phyloP scores from a whole-genome alignment of 371 early-diverging fungal genomes.

The Mortierella sp. region DNA sequence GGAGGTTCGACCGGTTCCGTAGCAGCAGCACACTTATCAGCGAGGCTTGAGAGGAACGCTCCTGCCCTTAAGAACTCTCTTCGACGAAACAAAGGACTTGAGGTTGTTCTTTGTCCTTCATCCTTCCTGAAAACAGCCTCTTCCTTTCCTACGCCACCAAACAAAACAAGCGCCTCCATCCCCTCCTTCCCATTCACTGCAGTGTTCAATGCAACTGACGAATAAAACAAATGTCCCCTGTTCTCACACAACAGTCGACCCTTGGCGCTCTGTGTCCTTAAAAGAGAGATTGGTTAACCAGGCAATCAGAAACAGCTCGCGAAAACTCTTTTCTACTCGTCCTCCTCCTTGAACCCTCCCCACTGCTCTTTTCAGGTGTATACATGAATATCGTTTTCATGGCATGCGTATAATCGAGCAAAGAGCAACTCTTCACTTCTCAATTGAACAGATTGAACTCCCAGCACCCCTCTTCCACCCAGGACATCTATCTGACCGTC shows the following conservation, averaged over 20 bases:
- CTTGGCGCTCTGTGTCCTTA: neutral
- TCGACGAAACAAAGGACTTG: neutral
- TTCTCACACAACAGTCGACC: neutral
- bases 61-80: neutral
- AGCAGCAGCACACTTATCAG: neutral
- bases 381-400: constrained; percentile 52
- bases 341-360: neutral
- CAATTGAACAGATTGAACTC: neutral
- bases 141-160: neutral
- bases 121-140: neutral
- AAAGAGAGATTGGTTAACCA: neutral
- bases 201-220: neutral
- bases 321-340: neutral
- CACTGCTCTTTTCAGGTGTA: constrained; percentile 55
- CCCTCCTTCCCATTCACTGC: neutral
- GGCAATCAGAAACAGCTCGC: too few species aligned
- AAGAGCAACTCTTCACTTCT: constrained; percentile 12
- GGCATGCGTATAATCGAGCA: constrained; percentile 55
- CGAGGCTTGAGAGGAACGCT: neutral
- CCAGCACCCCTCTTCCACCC: neutral
- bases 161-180: neutral
- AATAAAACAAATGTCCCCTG: neutral
- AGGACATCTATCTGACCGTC: neutral
- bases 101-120: neutral
- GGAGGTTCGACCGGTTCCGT: constrained; percentile 21